Evolutionary conservation across 2,329 filamentous ascomycete species (phyloP).

Genomic region (Fusarium praegraminearum): DNA sequence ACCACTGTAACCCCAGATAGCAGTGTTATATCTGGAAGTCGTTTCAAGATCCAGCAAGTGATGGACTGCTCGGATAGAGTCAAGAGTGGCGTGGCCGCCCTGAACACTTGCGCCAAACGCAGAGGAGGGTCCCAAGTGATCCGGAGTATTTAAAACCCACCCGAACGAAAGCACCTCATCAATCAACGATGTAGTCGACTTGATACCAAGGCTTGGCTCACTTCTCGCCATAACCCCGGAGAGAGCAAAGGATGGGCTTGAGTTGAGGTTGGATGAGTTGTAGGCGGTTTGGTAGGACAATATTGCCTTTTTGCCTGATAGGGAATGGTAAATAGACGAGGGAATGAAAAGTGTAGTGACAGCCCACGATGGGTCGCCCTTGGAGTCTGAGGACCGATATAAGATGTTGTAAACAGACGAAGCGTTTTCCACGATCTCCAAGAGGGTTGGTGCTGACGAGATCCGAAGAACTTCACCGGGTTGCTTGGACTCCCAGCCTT

Average conservation of each 20-base stretch:
- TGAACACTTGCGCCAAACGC: slow-evolving; percentile 56
- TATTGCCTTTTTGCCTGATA: slow-evolving; percentile 16
- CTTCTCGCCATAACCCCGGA: slow-evolving; percentile 16
- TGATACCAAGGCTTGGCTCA: slow-evolving; percentile 23
- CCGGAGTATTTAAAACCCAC: slow-evolving; percentile 51
- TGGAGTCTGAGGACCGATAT: slow-evolving; percentile 54
- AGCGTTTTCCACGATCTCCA: slow-evolving; percentile 9
- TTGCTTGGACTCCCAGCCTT: slow-evolving; percentile 5
- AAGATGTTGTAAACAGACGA: slow-evolving; percentile 52
- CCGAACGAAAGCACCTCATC: slow-evolving; percentile 20
- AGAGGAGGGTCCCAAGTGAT: slow-evolving; percentile 58
- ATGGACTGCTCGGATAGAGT: slow-evolving; percentile 56
- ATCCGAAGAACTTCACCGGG: slow-evolving; percentile 36
- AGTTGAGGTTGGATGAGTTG: slow-evolving; percentile 39
- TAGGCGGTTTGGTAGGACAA: slow-evolving; percentile 42
- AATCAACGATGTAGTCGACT: slow-evolving; percentile 22
- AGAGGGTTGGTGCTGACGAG: slow-evolving; percentile 32
- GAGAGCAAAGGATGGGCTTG: slow-evolving; percentile 33
- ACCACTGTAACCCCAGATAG: slow-evolving; percentile 43
- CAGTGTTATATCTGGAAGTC: neutral
- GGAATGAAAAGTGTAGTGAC: slow-evolving; percentile 55
- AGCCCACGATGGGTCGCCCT: slow-evolving; percentile 53
- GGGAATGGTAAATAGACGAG: neutral
- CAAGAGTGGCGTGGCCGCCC: slow-evolving; percentile 56
- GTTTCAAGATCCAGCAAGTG: slow-evolving; percentile 8